Evolutionary conservation across 176 grass and related monocot species (phyloP), one percentile per base, ranked within the genome.

Genomic region (Hsuehochloa calcarea): DNA sequence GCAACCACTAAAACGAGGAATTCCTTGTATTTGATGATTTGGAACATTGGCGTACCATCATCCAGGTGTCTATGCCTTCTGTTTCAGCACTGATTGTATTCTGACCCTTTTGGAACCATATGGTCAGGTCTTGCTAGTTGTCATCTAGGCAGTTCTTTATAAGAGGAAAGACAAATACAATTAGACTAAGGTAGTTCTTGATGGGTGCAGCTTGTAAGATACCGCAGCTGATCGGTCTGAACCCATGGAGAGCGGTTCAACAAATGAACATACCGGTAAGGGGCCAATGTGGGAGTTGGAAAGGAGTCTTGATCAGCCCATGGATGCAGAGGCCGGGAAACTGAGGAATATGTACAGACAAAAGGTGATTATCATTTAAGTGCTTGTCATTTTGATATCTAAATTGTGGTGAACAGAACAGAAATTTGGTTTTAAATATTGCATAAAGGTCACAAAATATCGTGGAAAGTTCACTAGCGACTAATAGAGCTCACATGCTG

Each of bases 211-310:
- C 23, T 25, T 68, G 68, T 73, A 49, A 61, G 60, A 40, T 13
- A 12, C 5, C 61, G 40, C 41, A 68, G 67, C 74, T 59, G 38
- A 47, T 54, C 55, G 27, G 12, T 34, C 51, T 76, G 52, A 72
- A 66, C 71, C 61, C 65, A 98, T 98, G 96, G 91, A 92, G 75
- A 87, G 81, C 6, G 52, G 58, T 38, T 75, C 85, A 22, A 75
- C 67, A 47, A 83, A 91, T 40, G 89, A 89, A 39, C 45, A 68
- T 38, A 72, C 83, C 2, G 75, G 83, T 38, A 97, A 79, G 59
- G 95, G 95, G 40, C 63, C 67, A 37, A 95, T 97, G 90, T 97
- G 95, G 95, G 92, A 91, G 81, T 66, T 95, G 82, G 90, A 97
- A 17, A 86, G 50, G 83, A 91, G 78, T 62, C 90, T 97, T 17